phyloP scores from a whole-genome alignment of 2,329 filamentous ascomycete species.

The Chrysoporthe cubensis region DNA sequence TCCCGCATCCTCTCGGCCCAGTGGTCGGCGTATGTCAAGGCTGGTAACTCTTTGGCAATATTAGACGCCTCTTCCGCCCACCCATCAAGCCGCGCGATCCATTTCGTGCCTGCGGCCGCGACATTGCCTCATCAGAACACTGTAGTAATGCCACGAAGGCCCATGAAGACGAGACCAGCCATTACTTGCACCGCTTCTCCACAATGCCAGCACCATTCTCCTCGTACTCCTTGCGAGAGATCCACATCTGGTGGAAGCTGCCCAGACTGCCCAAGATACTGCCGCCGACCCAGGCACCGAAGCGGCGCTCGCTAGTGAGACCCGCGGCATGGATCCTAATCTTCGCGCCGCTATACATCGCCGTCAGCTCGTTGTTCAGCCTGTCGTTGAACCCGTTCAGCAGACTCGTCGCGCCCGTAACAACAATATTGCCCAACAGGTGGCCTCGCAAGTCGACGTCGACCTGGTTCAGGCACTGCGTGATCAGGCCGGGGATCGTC shows the following conservation, averaged over 20 bases:
- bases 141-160: not conserved
- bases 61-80: not conserved
- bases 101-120: not conserved
- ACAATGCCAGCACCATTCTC: slow-evolving; percentile 90
- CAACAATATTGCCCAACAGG: slow-evolving; percentile 85
- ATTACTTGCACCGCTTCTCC: slow-evolving; percentile 91
- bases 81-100: not conserved
- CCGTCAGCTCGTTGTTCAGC: slow-evolving; percentile 79
- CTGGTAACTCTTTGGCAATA: not conserved
- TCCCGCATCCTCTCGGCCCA: not conserved
- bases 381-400: slow-evolving; percentile 92
- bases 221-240: slow-evolving; percentile 95
- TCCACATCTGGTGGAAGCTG: slow-evolving; percentile 99
- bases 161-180: not conserved
- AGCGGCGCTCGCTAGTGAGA: slow-evolving; percentile 84
- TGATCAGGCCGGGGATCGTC: slow-evolving; percentile 83
- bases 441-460: slow-evolving; percentile 88
- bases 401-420: slow-evolving; percentile 86
- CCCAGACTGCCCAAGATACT: slow-evolving; percentile 94
- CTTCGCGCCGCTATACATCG: slow-evolving; percentile 81
- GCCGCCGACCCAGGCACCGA: slow-evolving; percentile 94
- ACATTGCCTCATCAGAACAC: not conserved
- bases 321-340: slow-evolving; percentile 89
- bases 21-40: not conserved
- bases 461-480: slow-evolving; percentile 74